Percentiles rank a stretch among this genome's conserved stretches.
phyloP scores from a whole-genome alignment of 768 basidiomycete genomes.

The Heimioporus sp. region DNA sequence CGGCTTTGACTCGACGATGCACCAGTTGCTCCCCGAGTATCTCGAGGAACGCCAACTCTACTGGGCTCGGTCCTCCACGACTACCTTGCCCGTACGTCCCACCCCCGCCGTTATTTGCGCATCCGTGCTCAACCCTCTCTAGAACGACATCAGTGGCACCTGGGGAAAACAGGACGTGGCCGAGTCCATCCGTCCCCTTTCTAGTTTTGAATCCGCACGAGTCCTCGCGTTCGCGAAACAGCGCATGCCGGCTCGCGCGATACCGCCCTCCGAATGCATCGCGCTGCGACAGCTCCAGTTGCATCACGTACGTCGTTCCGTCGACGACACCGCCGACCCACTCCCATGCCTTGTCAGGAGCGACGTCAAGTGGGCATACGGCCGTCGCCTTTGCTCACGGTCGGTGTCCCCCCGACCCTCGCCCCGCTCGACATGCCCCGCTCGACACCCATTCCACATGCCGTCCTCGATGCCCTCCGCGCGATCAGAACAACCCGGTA shows the following conservation, averaged over 20 bases:
- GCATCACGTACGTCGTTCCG: conserved; percentile 25
- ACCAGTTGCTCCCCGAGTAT: conserved; percentile 33
- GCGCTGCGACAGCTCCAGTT: conserved; percentile 46
- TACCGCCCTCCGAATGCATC: conserved; percentile 33
- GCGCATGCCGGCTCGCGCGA: conserved; percentile 6
- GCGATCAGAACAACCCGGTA: conserved; percentile 62
- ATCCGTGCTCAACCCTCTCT: not conserved
- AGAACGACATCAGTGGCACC: conserved; percentile 9
- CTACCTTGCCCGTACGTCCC: conserved; percentile 14
- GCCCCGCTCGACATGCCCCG: conserved; percentile 29
- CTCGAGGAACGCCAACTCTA: conserved; percentile 28
- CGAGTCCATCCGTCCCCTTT: conserved; percentile 38
- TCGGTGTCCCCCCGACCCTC: conserved; percentile 7
- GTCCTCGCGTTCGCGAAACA: conserved; percentile 26
- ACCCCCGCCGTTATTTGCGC: not conserved
- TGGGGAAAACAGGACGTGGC: conserved; percentile 10
- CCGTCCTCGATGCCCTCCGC: conserved; percentile 51
- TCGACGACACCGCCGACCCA: not conserved
- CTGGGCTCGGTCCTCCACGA: conserved; percentile 17
- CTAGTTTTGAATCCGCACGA: conserved; percentile 40
- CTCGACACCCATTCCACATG: conserved; percentile 25
- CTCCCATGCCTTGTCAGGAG: conserved; percentile 13
- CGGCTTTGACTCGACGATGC: conserved; percentile 36
- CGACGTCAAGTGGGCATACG: conserved; percentile 15
- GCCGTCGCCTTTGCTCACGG: not conserved